Base-by-base conservation (phyloP, 495 filamentous ascomycete genomes). In the Extremus antarcticus region DNA sequence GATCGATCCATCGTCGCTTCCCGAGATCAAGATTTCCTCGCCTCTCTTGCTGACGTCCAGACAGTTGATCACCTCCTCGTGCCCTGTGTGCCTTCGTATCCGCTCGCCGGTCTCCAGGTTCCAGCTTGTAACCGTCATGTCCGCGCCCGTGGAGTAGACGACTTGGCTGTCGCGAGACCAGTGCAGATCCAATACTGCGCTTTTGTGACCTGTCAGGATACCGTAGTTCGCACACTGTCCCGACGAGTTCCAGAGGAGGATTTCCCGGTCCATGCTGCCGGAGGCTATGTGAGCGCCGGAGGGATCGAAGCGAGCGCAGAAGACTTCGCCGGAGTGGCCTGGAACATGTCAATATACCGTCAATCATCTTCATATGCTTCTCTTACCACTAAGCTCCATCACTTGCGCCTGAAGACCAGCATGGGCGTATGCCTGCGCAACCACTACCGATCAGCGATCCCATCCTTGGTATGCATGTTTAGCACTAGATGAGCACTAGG, bases 221-320 rank as follows among this genome's bases (percentile, higher is more conserved):
- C 90, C 88, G 63, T 95, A 95, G 70, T 97, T 98, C 63, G 92
- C 87, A 65, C 91, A 95, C 63, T 88, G 76, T 59, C 90, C 92
- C 56, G 86, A 88, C 7, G 89, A 91, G 63, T 85, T 81, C 92
- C 92, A 98, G 23, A 98, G 78, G 67, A 90, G 76, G 53, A 98
- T 95, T 45, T 82, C 84, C 56, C 94, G 78, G 70, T 98, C 92
- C 84, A 95, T 91, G 1, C 89, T 94, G 16, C 91, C 94, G 3
- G 92, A 96, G 47, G 94, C 92, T 58, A 97, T 91, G 55, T 86
- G 76, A 49, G 88, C 84, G 21, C 89, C 90, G 3, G 84, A 82
- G 11, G 87, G 85, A 67, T 95, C 88, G 59, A 98, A 98, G 64
- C 85, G 84, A 21, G 86, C 83, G n/a, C 86, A 76, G 66, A 96